Percentiles rank a stretch among this genome's conserved stretches.
Evolutionary conservation across 768 basidiomycete genomes (phyloP).

Genomic region (Lyophyllum atratum): DNA sequence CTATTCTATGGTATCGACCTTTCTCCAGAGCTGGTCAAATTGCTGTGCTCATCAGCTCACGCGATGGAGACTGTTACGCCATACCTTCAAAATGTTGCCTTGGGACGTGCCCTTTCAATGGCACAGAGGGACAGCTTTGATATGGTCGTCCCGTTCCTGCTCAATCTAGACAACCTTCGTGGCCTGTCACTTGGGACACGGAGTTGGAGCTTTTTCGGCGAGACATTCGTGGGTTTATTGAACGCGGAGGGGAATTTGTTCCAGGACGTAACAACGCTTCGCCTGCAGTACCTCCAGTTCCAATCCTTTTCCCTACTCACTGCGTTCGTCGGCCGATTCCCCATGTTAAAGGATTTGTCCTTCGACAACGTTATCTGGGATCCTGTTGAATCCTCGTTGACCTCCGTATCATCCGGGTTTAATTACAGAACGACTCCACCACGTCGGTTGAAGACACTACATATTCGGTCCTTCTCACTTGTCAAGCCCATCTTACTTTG

Average conservation of each 20-base stretch:
- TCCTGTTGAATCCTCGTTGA: conserved; percentile 34
- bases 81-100: conserved; percentile 29
- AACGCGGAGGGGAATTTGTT: conserved; percentile 34
- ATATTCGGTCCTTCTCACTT: conserved; percentile 28
- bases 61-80: conserved; percentile 25
- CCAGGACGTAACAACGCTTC: conserved; percentile 56
- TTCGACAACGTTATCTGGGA: conserved; percentile 52
- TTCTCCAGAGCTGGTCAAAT: conserved; percentile 25
- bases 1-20: conserved; percentile 34
- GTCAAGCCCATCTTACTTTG: conserved; percentile 29
- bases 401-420: conserved; percentile 23
- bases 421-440: background rate
- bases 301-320: conserved; percentile 47
- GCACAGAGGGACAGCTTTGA: conserved; percentile 17
- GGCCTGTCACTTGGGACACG: conserved; percentile 26
- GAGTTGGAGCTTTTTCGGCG: conserved; percentile 30
- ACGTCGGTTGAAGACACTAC: conserved; percentile 37
- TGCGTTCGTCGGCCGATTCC: conserved; percentile 52
- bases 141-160: conserved; percentile 21
- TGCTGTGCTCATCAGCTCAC: conserved; percentile 27
- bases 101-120: conserved; percentile 28
- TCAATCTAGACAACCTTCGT: conserved; percentile 17
- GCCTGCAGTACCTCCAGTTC: conserved; percentile 29
- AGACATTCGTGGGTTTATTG: conserved; percentile 39
- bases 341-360: conserved; percentile 44